A percentile compares a stretch with the other conserved stretches of the same genome.
Evolutionary conservation across 208 protist species (phyloP).

Genomic region (Leishmania amazonensis): DNA sequence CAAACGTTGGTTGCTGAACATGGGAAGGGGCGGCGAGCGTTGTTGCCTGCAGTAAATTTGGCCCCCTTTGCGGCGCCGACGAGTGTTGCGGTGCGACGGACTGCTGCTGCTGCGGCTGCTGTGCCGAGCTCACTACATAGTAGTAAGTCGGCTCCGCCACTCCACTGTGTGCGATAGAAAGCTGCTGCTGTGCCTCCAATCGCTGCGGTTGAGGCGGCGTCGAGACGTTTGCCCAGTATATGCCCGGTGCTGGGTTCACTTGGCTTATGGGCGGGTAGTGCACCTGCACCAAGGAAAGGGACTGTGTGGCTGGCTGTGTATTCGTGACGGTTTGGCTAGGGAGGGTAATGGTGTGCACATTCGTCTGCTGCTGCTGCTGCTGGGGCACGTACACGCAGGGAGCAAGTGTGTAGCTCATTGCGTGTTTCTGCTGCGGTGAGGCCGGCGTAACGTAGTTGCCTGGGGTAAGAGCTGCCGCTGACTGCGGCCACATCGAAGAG

Average conservation of each 20-base stretch:
- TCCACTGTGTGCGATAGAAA: not conserved
- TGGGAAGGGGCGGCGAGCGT: not conserved
- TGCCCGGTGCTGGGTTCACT: not conserved
- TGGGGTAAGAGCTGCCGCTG: not conserved
- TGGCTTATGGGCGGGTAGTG: conserved; percentile 9
- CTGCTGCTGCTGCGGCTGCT: conserved; percentile 1
- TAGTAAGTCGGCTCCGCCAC: conserved; percentile 10
- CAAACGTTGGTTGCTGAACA: conserved; percentile 3
- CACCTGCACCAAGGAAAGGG: conserved; percentile 13
- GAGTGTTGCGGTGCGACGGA: not conserved
- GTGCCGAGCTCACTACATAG: conserved; percentile 7
- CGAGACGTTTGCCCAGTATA: conserved; percentile 14
- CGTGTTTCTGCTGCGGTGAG: not conserved
- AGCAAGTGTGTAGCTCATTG: conserved; percentile 9
- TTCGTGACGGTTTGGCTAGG: not conserved
- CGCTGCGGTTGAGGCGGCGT: not conserved
- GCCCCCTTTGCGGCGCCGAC: not conserved
- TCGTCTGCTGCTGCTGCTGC: not conserved
- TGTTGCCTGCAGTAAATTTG: conserved; percentile 3
- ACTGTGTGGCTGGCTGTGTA: not conserved
- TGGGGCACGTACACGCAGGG: conserved; percentile 12
- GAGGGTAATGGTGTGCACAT: conserved; percentile 3
- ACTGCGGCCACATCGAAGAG: conserved; percentile 11
- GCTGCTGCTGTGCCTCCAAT: not conserved
- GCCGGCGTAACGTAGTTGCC: conserved; percentile 6